Evolutionary conservation across 2,329 filamentous ascomycete genomes (phyloP), one percentile per base, ranked within the genome.

Genomic region (Amauroascus niger): DNA sequence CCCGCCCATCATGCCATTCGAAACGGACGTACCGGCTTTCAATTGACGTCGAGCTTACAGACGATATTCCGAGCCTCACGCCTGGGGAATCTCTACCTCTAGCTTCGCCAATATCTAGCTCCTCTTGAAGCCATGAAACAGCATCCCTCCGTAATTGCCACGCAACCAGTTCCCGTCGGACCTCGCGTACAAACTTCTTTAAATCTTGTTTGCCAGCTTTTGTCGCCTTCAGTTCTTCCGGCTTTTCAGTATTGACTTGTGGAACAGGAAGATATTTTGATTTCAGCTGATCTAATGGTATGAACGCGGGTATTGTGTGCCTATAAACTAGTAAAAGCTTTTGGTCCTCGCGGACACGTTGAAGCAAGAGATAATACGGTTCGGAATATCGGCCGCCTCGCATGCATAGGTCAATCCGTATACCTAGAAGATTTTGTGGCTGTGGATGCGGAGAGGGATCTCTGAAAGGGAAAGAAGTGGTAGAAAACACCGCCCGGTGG

Each of bases 291-390:
- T 65, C 55, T 8, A 75, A 53, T 0, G 71, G 65, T 16, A 75
- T 72, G 51, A 74, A 72, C 0, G 67, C 62, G 4, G 73, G 73
- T n/a, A 75, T 67, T 0, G 73, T 75, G 60, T 75, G 73, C 13
- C 67, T 63, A 55, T 74, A 65, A 5, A 75, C 65, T 1, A 61
- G 59, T 4, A 72, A 51, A 13, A 60, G 53, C 33, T 61, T 60
- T n/a, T 53, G 54, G 7, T 60, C 58, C 6, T 58, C 60, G 1
- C 55, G 50, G 2, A 56, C 60, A 11, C 62, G 62, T 41, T 62
- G 62, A 41, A 74, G 58, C 8, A 75, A 62, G 1, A 75, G 49
- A 58, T 74, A 74, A 54, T 74, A 74, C 8, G 72, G 71, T 54
- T 69, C 69, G 3, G 63, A 58, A 56, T 71, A 74, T 2, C 59